phyloP scores from a whole-genome alignment of 1,284 basidiomycete species.

The Naganishia liquefaciens region DNA sequence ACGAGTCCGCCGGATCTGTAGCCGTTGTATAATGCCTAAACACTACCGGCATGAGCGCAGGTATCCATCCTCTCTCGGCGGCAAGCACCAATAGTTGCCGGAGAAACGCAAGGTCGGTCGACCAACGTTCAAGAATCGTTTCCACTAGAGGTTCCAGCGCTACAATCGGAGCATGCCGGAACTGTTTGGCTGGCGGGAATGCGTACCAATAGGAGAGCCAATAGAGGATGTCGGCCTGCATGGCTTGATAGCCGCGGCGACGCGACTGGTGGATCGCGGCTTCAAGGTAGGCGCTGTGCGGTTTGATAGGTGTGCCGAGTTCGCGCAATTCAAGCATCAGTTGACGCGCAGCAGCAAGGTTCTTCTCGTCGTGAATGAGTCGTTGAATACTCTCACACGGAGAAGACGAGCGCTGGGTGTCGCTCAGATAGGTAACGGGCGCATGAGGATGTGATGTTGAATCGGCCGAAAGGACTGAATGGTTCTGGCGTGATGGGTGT shows the following conservation, averaged over 20 bases:
- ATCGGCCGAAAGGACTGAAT: neutral
- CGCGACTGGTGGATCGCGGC: slow-evolving; percentile 18
- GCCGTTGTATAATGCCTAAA: slow-evolving; percentile 18
- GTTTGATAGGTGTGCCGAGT: slow-evolving; percentile 16
- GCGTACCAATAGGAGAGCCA: slow-evolving; percentile 11
- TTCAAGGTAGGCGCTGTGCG: slow-evolving; percentile 17
- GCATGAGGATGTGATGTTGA: neutral
- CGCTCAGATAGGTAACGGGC: slow-evolving; percentile 8
- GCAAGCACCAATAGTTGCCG: slow-evolving; percentile 1
- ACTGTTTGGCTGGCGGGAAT: slow-evolving; percentile 11
- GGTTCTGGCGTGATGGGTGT: neutral
- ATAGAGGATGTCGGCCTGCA: neutral
- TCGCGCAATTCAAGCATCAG: slow-evolving; percentile 13
- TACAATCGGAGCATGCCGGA: neutral
- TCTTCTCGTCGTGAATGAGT: slow-evolving; percentile 19
- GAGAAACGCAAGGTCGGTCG: slow-evolving; percentile 6
- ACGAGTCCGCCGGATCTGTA: slow-evolving; percentile 3
- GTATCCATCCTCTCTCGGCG: slow-evolving; percentile 10
- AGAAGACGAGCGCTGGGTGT: neutral
- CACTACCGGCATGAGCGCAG: slow-evolving; percentile 11
- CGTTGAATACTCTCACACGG: slow-evolving; percentile 12
- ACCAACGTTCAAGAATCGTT: slow-evolving; percentile 13
- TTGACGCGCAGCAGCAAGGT: slow-evolving; percentile 6
- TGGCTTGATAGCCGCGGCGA: neutral
- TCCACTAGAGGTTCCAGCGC: slow-evolving; percentile 18